Evolutionary conservation across 2,329 filamentous ascomycete genomes (phyloP), one percentile per base, ranked within the genome.

Genomic region (Ophiostoma fasciatum): DNA sequence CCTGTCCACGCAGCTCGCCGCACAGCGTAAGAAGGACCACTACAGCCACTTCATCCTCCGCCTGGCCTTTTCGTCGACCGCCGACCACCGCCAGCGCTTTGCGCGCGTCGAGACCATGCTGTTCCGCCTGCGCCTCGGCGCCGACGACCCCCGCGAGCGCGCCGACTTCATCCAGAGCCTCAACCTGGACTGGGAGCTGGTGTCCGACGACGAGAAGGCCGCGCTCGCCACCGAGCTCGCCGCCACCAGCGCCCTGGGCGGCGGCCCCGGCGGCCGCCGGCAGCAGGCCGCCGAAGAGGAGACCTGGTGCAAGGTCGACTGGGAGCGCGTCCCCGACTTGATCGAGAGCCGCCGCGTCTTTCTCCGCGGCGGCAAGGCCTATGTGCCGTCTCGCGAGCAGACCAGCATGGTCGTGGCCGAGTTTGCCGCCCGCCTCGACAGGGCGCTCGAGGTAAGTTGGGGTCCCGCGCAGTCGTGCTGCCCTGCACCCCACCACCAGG

Each of bases 21-120:
- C 72, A 23, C 83, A 98, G 59, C 71, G 88, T 20, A 82, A 88
- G 56, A 92, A 90, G 54, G 90, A 98, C 49, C 90, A 98, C 59
- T 98, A 96, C 59, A 90, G 82, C 38, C 90, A 98, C 57, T 98
- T 94, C 55, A 98, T 96, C 42, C 71, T 98, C 6, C 77, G 90
- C 1, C 72, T 98, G 29, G 90, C 90, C 1, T 98, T 98, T 51
- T 77, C 87, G 1, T 76, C 80, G 3, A 94, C 88, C 0, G 85
- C 94, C 52, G 90, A 98, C 50, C 64, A 96, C 26, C 76, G 90
- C 28, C 71, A 81, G 44, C 77, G 90, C 18, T 98, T 96, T 51
- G 71, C 77, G 4, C 74, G 87, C 25, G 74, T 92, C 4, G 90
- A 98, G 59, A 82, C 82, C 0, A 82, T 82, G 70, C 68, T 98